Percentiles rank a stretch among this genome's conserved stretches.
Conservation (phyloP, 129 eudicot genomes). For the Solidago caesia region DNA sequence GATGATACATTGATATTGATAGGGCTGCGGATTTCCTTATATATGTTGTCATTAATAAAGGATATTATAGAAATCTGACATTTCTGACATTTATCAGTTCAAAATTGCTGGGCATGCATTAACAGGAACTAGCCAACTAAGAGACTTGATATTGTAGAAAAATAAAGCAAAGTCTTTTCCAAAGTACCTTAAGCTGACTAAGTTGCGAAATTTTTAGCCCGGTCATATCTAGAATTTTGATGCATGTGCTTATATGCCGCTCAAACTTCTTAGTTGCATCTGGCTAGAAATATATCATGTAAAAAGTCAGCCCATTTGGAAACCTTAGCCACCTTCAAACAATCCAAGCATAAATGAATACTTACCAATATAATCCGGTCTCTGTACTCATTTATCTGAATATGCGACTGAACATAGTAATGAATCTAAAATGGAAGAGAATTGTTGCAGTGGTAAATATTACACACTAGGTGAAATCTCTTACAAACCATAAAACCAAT, state of each 20-base stretch:
- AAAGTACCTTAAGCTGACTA: constrained; percentile 75
- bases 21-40: not conserved
- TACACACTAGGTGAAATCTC: not conserved
- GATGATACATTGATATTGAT: not conserved
- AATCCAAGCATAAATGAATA: constrained; percentile 9
- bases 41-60: not conserved
- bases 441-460: not conserved
- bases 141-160: not conserved
- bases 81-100: not conserved
- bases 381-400: constrained; percentile 93
- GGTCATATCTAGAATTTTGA: constrained; percentile 89
- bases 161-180: not conserved
- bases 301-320: constrained; percentile 3
- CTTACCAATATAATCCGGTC: constrained; percentile 87
- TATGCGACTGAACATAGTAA: constrained; percentile 95
- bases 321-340: not conserved
- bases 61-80: not conserved
- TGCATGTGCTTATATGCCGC: constrained; percentile 70
- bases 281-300: constrained; percentile 44
- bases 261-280: constrained; percentile 62
- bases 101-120: not conserved
- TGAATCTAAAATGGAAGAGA: constrained; percentile 52
- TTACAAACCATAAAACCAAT: constrained; percentile 23
- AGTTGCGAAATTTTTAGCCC: constrained; percentile 88
- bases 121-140: not conserved